Evolutionary conservation across 208 protist genomes (phyloP).

Genomic region (Trypanosoma brucei): DNA sequence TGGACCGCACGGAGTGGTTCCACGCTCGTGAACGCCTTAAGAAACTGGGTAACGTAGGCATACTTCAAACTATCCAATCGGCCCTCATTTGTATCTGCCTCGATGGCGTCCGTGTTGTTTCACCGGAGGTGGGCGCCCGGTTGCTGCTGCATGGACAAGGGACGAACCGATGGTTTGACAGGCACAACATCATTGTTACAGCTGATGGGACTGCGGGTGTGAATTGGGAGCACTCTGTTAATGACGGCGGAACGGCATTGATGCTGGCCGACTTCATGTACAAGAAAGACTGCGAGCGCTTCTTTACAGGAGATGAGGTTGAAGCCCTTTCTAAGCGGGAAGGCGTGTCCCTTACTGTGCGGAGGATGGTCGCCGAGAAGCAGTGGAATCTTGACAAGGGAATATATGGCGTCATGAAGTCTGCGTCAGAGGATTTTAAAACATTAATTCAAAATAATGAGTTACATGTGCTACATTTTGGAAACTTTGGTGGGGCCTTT

Average conservation of each 20-base stretch:
- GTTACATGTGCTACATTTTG: slow-evolving; percentile 32
- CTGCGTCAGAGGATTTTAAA: slow-evolving; percentile 30
- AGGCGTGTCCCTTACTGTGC: not conserved
- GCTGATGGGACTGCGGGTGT: slow-evolving; percentile 34
- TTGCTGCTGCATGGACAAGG: slow-evolving; percentile 35
- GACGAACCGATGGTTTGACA: slow-evolving; percentile 51
- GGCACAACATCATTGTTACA: slow-evolving; percentile 43
- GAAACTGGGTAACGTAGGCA: slow-evolving; percentile 19
- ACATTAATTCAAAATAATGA: slow-evolving; percentile 30
- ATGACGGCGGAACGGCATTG: slow-evolving; percentile 36
- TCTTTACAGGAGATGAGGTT: slow-evolving; percentile 14
- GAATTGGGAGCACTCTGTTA: slow-evolving; percentile 43
- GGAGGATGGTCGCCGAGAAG: slow-evolving; percentile 14
- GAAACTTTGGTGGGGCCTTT: slow-evolving; percentile 25
- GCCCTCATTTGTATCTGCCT: slow-evolving; percentile 37
- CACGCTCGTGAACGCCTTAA: slow-evolving; percentile 29
- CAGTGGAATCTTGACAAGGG: slow-evolving; percentile 25
- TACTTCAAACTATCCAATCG: slow-evolving; percentile 33
- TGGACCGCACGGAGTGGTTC: slow-evolving; percentile 32
- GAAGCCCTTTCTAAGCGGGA: slow-evolving; percentile 3
- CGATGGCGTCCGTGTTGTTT: slow-evolving; percentile 16
- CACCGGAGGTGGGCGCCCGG: slow-evolving; percentile 25
- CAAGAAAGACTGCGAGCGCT: slow-evolving; percentile 17
- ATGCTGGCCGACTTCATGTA: slow-evolving; percentile 41
- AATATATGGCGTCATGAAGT: slow-evolving; percentile 21